Percentiles rank a stretch among this genome's conserved stretches.
Conservation (phyloP, 257 asterid species). For the Przewalskia tangutica region DNA sequence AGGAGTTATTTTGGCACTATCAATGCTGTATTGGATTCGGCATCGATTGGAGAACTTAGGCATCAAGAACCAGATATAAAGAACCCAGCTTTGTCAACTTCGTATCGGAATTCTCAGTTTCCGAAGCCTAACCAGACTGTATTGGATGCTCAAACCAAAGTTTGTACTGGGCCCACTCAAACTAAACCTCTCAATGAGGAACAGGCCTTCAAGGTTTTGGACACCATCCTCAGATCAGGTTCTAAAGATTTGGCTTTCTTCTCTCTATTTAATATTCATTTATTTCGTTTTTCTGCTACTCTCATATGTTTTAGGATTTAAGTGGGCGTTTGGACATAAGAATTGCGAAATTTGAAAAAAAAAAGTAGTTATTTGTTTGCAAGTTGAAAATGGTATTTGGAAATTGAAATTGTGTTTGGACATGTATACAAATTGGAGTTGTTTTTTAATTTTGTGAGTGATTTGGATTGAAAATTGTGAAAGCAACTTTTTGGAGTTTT, state of each 20-base stretch:
- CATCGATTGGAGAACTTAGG: conserved; percentile 29
- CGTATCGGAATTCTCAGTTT: conserved; percentile 48
- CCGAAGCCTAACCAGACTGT: conserved; percentile 66
- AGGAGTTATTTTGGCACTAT: not conserved
- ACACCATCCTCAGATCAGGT: conserved; percentile 79
- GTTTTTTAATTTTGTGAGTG: too few species aligned
- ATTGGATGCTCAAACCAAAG: conserved; percentile 82
- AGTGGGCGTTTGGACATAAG: too few species aligned
- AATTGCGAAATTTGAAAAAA: too few species aligned
- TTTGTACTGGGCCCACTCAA: conserved; percentile 93
- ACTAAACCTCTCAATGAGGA: conserved; percentile 82
- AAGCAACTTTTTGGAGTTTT: too few species aligned
- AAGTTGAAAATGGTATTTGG: too few species aligned
- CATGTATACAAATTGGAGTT: too few species aligned
- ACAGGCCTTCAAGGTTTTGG: conserved; percentile 85
- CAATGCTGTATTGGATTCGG: conserved; percentile 33
- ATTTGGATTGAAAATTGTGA: too few species aligned
- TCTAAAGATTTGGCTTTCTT: not conserved
- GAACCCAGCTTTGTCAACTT: conserved; percentile 62
- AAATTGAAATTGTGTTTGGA: too few species aligned
- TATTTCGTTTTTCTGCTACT: not conserved
- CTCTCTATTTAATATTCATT: not conserved
- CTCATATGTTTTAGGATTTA: not conserved
- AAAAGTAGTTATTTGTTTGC: too few species aligned
- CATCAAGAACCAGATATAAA: conserved; percentile 15